Conservation (phyloP, 176 grass and related monocot genomes). For the Triticum monococcum region DNA sequence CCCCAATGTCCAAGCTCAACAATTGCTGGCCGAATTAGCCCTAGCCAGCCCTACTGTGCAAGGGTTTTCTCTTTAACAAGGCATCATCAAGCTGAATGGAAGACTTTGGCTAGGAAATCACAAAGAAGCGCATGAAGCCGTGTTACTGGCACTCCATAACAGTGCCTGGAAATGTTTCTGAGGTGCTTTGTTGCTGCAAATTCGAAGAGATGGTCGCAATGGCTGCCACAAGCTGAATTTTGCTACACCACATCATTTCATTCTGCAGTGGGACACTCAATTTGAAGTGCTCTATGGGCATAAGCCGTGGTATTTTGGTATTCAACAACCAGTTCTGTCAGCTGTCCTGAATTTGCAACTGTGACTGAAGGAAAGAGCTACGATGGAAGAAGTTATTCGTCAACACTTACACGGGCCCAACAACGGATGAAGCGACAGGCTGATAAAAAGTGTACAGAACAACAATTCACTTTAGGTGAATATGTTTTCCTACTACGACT, state of each 20-base stretch:
- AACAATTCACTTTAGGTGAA: too few species aligned
- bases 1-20: too few species aligned
- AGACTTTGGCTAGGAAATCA: too few species aligned
- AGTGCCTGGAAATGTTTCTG: not conserved
- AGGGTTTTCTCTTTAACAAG: too few species aligned
- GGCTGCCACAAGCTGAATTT: not conserved
- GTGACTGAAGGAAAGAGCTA: not conserved
- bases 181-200: not conserved
- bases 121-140: too few species aligned
- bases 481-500: too few species aligned
- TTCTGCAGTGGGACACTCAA: not conserved
- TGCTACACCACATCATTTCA: not conserved
- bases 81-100: too few species aligned
- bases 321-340: not conserved
- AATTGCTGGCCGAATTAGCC: too few species aligned
- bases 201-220: not conserved
- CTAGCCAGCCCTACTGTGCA: too few species aligned
- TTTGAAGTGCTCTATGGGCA: not conserved
- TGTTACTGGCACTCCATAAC: not conserved
- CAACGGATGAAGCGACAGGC: not conserved
- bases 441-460: too few species aligned
- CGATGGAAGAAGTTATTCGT: not conserved
- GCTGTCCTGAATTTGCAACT: not conserved
- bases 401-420: not conserved
- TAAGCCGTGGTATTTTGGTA: not conserved